Evolutionary conservation across 192 early-diverging fungal species (phyloP).

Genomic region (Coemansia brasiliensis): DNA sequence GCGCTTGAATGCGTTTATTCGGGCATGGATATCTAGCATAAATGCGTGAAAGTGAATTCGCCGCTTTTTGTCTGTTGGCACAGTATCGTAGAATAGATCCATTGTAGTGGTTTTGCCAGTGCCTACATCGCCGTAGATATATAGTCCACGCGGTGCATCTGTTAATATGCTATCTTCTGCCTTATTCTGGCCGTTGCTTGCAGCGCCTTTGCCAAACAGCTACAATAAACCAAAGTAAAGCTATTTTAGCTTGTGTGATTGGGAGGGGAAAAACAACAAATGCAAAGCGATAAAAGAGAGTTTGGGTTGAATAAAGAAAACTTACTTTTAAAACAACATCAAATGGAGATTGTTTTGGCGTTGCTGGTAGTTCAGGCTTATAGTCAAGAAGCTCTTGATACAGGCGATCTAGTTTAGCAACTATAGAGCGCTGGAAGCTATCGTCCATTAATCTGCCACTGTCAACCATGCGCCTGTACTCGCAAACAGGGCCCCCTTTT

Average conservation of each 20-base stretch:
- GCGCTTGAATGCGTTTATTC: conserved; percentile 63
- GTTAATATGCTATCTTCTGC: not conserved
- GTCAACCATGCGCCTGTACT: conserved; percentile 51
- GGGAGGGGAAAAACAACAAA: too few species aligned
- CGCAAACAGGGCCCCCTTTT: conserved; percentile 20
- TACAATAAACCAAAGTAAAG: conserved; percentile 7
- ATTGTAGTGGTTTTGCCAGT: conserved; percentile 96
- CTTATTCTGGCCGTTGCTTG: not conserved
- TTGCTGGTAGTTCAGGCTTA: conserved; percentile 38
- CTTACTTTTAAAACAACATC: not conserved
- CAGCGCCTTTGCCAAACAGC: conserved; percentile 15
- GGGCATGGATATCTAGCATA: conserved; percentile 89
- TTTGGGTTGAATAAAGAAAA: not conserved
- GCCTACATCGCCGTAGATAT: conserved; percentile 71
- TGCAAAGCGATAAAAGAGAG: not conserved
- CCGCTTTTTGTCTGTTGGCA: conserved; percentile 69
- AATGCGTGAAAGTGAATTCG: conserved; percentile 97
- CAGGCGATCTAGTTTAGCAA: conserved; percentile 64
- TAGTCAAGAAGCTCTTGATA: conserved; percentile 63
- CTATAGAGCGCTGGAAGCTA: conserved; percentile 66
- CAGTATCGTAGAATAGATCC: conserved; percentile 90
- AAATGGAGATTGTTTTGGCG: not conserved
- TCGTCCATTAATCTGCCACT: conserved; percentile 63
- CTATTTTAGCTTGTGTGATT: too few species aligned
- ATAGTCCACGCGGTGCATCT: conserved; percentile 33